A percentile compares a stretch with the other conserved stretches of the same genome.
phyloP scores from a whole-genome alignment of 1,284 basidiomycete species.

The Bjerkandera adusta region DNA sequence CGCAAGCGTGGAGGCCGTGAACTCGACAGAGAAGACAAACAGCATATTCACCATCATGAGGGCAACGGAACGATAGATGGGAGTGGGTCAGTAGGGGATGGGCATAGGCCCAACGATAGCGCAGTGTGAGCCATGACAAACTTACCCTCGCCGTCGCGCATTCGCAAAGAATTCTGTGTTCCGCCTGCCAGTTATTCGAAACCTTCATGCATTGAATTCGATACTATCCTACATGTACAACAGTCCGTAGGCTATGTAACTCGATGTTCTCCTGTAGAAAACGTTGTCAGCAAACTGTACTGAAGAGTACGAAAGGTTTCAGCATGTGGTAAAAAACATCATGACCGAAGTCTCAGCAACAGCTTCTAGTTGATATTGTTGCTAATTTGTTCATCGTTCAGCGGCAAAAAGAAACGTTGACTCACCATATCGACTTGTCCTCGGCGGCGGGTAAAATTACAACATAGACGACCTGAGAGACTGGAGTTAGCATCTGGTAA shows the following conservation, averaged over 20 bases:
- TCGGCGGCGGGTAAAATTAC: not conserved
- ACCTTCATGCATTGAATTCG: too few relatives aligned
- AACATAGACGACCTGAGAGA: conserved; percentile 3
- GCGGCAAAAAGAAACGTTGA: conserved; percentile 5
- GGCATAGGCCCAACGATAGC: conserved; percentile 12
- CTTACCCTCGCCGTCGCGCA: too few relatives aligned
- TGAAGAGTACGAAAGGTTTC: conserved; percentile 13
- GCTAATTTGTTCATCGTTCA: conserved; percentile 38
- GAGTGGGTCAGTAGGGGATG: too few relatives aligned
- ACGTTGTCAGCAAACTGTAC: not conserved
- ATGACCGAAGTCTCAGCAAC: conserved; percentile 73
- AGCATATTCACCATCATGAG: too few relatives aligned
- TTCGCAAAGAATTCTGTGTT: too few relatives aligned
- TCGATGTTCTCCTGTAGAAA: too few relatives aligned
- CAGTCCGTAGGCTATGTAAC: not conserved
- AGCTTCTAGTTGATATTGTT: conserved; percentile 82
- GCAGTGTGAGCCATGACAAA: conserved; percentile 6
- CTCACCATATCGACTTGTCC: not conserved
- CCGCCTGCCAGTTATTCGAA: too few relatives aligned
- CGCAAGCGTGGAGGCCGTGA: too few relatives aligned
- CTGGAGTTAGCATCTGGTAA: conserved; percentile 11
- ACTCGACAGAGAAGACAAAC: too few relatives aligned
- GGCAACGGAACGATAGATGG: too few relatives aligned
- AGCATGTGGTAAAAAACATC: conserved; percentile 41
- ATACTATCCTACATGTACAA: not conserved